A percentile compares a stretch with the other conserved stretches of the same genome.
Conservation (phyloP, 225 moss, liverwort and hornwort genomes). For the Asterella californica region DNA sequence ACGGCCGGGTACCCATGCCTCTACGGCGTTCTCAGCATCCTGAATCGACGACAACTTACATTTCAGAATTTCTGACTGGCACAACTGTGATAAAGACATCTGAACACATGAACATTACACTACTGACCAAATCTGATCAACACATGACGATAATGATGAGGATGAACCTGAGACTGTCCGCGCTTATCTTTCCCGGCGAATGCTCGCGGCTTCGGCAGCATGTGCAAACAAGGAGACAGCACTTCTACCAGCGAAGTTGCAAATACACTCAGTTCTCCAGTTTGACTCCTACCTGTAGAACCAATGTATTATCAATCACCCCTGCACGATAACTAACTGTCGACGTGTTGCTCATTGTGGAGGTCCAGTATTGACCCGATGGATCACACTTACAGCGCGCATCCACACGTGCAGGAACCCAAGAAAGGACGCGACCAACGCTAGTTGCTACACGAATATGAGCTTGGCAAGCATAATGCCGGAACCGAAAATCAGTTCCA, state of each 20-base stretch:
- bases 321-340: neutral
- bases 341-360: neutral
- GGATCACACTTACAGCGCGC: too few relatives aligned
- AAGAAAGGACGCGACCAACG: neutral
- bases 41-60: conserved; percentile 18
- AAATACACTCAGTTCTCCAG: conserved; percentile 83
- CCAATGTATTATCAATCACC: neutral
- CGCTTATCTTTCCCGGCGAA: conserved; percentile 58
- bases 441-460: neutral
- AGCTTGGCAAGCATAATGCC: neutral
- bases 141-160: neutral
- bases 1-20: conserved; percentile 72
- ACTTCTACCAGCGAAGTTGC: conserved; percentile 64
- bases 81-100: neutral
- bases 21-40: conserved; percentile 54
- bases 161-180: conserved; percentile 13
- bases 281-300: conserved; percentile 64
- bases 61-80: neutral
- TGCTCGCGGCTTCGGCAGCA: conserved; percentile 74
- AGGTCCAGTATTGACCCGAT: neutral
- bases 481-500: neutral
- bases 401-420: neutral
- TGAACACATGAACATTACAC: neutral
- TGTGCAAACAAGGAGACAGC: conserved; percentile 86
- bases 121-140: neutral